Conservation (phyloP, 2,329 filamentous ascomycete genomes). For the Venturia asperata region DNA sequence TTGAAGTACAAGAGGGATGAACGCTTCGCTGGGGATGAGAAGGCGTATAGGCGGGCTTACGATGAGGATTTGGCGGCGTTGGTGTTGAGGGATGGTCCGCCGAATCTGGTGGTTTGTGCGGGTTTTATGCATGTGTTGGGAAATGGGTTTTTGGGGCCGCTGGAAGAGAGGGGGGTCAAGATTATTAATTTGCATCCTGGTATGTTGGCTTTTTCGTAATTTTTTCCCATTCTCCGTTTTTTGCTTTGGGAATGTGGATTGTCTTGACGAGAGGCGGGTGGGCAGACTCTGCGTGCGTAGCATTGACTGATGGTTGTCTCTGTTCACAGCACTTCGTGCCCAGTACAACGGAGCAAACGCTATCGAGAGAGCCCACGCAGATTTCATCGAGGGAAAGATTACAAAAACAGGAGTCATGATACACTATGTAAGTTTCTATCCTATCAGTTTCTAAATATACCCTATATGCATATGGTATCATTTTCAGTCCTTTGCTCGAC, state of each 20-base stretch:
- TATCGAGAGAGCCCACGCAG: constrained; percentile 70
- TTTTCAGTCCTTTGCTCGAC: not conserved
- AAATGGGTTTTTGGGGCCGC: constrained; percentile 59
- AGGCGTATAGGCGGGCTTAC: constrained; percentile 55
- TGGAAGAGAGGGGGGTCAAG: constrained; percentile 54
- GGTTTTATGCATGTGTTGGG: constrained; percentile 86
- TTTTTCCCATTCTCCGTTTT: not conserved
- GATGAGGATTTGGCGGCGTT: constrained; percentile 66
- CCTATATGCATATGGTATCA: not conserved
- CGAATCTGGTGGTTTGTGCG: constrained; percentile 71
- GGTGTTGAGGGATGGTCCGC: constrained; percentile 59
- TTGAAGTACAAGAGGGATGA: constrained; percentile 60
- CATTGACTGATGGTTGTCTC: not conserved
- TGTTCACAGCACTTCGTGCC: constrained; percentile 49
- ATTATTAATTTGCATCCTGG: constrained; percentile 77
- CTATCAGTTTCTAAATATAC: not conserved
- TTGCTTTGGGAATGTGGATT: too few species aligned
- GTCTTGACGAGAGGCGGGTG: too few species aligned
- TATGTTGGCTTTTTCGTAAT: not conserved
- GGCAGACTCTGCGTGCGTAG: not conserved
- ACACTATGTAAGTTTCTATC: constrained; percentile 56
- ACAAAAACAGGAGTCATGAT: constrained; percentile 76
- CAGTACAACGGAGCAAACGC: constrained; percentile 71
- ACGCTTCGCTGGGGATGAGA: constrained; percentile 47
- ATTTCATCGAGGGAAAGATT: constrained; percentile 61